These are phyloP conservation scores for Penicillium sp. DNA, from an alignment of 2,329 filamentous ascomycete genomes.

Conservation along the genomic window DNA sequence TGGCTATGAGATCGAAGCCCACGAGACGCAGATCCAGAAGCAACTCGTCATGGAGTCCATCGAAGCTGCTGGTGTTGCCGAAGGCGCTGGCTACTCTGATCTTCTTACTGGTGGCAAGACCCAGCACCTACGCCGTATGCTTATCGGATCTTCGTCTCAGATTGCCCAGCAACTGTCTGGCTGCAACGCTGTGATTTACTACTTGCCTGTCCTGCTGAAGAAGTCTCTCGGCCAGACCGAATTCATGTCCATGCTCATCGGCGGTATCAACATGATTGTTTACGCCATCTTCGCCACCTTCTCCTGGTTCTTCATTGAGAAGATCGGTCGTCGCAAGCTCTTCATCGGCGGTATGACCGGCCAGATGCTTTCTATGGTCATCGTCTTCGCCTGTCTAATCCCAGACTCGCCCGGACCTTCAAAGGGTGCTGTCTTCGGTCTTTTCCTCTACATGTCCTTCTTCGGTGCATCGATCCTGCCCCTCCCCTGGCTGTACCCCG, in stretches of 20 bases:
- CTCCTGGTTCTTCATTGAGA: constrained; percentile 50
- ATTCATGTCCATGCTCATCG: constrained; percentile 50
- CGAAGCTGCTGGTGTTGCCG: constrained; percentile 57
- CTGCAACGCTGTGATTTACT: constrained; percentile 52
- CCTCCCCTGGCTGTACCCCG: constrained; percentile 56
- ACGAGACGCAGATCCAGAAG: constrained; percentile 57
- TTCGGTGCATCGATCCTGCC: constrained; percentile 65
- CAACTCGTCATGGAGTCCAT: constrained; percentile 69
- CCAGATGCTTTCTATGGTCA: constrained; percentile 40
- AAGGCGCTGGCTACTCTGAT: constrained; percentile 47
- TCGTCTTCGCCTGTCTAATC: constrained; percentile 41
- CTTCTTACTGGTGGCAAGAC: constrained; percentile 39
- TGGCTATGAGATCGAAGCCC: constrained; percentile 49
- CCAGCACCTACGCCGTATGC: constrained; percentile 41
- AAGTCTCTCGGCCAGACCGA: constrained; percentile 41
- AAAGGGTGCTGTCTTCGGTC: constrained; percentile 52
- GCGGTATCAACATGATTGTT: constrained; percentile 52
- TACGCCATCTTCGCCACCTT: constrained; percentile 43
- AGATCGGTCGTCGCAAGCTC: constrained; percentile 46
- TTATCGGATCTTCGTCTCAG: constrained; percentile 40
- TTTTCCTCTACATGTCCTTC: constrained; percentile 67
- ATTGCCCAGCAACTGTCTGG: constrained; percentile 50
- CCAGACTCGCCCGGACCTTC: constrained; percentile 24
- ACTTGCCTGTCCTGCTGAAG: constrained; percentile 48
- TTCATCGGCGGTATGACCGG: constrained; percentile 41